Evolutionary conservation across 345 rosid genomes (phyloP).

Genomic region (Dovyalis caffra): DNA sequence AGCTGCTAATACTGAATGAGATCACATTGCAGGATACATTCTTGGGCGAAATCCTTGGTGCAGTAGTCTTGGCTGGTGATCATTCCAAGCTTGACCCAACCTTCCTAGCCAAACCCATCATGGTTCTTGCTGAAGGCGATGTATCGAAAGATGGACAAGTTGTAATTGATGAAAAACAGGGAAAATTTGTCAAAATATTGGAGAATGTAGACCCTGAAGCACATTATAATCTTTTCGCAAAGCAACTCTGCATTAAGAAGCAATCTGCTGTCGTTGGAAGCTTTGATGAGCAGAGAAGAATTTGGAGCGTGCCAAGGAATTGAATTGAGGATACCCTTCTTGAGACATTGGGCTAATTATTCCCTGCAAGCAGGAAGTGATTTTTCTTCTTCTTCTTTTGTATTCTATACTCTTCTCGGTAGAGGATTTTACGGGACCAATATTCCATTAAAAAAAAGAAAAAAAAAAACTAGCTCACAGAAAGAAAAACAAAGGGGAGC

Average conservation of each 20-base stretch:
- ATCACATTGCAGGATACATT: conserved; percentile 55
- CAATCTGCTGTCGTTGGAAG: conserved; percentile 79
- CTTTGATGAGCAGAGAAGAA: conserved; percentile 62
- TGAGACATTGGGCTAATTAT: neutral
- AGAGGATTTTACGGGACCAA: too few relatives aligned
- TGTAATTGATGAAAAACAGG: conserved; percentile 35
- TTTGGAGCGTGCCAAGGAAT: conserved; percentile 57
- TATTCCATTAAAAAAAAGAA: too few relatives aligned
- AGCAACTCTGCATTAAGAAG: conserved; percentile 39
- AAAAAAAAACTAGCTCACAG: neutral
- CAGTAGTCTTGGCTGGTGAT: conserved; percentile 49
- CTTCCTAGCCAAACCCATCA: conserved; percentile 38
- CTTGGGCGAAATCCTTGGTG: conserved; percentile 83
- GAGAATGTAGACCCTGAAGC: conserved; percentile 41
- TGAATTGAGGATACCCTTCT: too few relatives aligned
- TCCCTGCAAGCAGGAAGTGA: conserved; percentile 10
- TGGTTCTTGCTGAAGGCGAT: conserved; percentile 50
- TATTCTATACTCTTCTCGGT: too few relatives aligned
- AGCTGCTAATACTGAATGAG: neutral
- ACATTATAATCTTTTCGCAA: conserved; percentile 43
- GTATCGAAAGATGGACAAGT: conserved; percentile 60
- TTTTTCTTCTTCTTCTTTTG: conserved; percentile 5
- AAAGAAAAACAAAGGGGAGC: neutral
- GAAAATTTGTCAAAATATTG: conserved; percentile 47
- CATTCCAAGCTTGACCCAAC: conserved; percentile 38